Evolutionary conservation across 495 filamentous ascomycete species (phyloP), one percentile per base, ranked within the genome.

Genomic region (Hypoxylon subgilvum): DNA sequence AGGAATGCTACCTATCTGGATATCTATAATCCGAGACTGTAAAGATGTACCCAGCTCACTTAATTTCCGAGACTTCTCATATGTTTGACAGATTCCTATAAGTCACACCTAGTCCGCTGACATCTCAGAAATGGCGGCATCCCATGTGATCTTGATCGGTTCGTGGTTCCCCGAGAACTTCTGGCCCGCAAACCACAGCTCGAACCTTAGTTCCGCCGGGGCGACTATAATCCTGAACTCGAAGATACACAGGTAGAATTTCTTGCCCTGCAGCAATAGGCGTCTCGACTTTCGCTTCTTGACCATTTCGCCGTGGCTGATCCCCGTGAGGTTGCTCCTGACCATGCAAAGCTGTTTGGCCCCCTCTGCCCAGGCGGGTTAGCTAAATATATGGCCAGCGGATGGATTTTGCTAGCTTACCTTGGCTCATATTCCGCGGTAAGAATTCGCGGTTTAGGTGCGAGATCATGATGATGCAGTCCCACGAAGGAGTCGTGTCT

Each of bases 171-270:
- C 61, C 43, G 77, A 63, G 35, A 80, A 77, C 50, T 66, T 73
- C 25, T 72, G 70, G 2, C 80, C 76, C 17, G 72, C 76, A 32
- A 77, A 79, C 77, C 80, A 81, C 4, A 84, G 39, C 65, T 83
- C 77, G 32, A 86, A 86, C 4, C 76, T 69, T 13, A 85, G 63
- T 51, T 85, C 82, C 1, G 82, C 83, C 4, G 81, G 69, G 4
- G 80, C 82, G 27, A 84, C 74, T 1, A 82, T 74, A 2, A 80
- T 76, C n/a, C 69, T 69, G 4, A 85, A 70, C 22, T 81, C 75
- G 40, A 83, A 84, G 3, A 54, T 70, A 10, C 76, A 76, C n/a
- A 78, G 63, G 60, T 79, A 77, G 39, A 77, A 82, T 21, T 51
- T 66, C 19, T 78, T 68, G 3, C 79, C 75, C 4, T 63, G 52